A percentile compares a stretch with the other conserved stretches of the same genome.
These are phyloP conservation scores for Viola odorata DNA, from an alignment of 345 rosid genomes.

Conservation along the genomic window DNA sequence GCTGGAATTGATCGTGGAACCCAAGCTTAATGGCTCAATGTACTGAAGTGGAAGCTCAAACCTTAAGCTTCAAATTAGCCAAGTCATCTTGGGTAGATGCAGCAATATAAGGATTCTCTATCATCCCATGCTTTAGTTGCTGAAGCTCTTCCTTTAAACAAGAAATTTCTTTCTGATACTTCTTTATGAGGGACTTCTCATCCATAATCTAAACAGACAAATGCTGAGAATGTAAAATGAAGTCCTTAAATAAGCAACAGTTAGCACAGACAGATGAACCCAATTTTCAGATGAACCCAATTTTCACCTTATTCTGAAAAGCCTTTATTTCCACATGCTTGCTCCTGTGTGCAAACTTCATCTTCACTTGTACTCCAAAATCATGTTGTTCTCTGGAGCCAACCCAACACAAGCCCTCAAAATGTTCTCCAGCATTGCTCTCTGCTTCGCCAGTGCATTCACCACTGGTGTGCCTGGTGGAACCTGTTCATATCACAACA, in stretches of 20 bases:
- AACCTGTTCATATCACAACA: constrained; percentile 36
- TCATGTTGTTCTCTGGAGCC: constrained; percentile 99
- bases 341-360: constrained; percentile 71
- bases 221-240: constrained; percentile 6
- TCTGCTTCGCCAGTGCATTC: constrained; percentile 90
- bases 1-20: no score
- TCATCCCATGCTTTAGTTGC: constrained; percentile 47
- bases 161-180: constrained; percentile 65
- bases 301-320: constrained; percentile 54
- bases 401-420: constrained; percentile 88
- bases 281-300: constrained; percentile 19
- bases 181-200: constrained; percentile 73
- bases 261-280: background rate
- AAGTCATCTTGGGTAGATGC: constrained; percentile 52
- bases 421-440: constrained; percentile 97
- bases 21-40: no score
- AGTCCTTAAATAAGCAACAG: constrained; percentile 1
- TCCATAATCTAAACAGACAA: constrained; percentile 46
- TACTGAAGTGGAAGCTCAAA: constrained; percentile 8
- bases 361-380: constrained; percentile 89
- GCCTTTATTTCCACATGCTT: constrained; percentile 62
- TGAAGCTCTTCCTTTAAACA: constrained; percentile 61
- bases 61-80: constrained; percentile 65
- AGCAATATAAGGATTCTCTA: constrained; percentile 34
- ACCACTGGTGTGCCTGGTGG: constrained; percentile 97